Evolutionary conservation across 257 asterid genomes (phyloP).

Genomic region (Solanum sitiens): DNA sequence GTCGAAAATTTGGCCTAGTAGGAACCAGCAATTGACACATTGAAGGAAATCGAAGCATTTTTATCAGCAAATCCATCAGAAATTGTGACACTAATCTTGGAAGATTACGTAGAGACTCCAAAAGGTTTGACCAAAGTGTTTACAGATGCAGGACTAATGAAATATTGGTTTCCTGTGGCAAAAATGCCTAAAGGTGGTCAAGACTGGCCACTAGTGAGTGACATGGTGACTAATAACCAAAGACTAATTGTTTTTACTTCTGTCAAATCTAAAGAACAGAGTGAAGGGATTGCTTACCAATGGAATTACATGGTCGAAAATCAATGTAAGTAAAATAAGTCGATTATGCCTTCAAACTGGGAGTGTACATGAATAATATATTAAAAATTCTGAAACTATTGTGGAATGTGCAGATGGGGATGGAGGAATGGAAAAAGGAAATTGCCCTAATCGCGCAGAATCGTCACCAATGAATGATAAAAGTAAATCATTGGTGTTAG

Average conservation of each 20-base stretch:
- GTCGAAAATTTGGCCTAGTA: background rate
- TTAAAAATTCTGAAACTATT: background rate
- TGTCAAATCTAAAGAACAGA: slow-evolving; percentile 35
- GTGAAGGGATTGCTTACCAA: slow-evolving; percentile 78
- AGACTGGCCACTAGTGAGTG: slow-evolving; percentile 71
- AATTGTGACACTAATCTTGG: slow-evolving; percentile 70
- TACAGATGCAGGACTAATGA: slow-evolving; percentile 57
- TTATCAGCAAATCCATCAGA: slow-evolving; percentile 61
- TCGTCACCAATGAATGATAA: slow-evolving; percentile 53
- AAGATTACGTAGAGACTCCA: slow-evolving; percentile 65
- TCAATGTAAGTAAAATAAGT: slow-evolving; percentile 36
- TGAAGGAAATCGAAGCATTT: slow-evolving; percentile 61
- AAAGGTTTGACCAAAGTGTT: slow-evolving; percentile 67
- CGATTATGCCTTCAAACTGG: background rate
- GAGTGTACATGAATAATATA: background rate
- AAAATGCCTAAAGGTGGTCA: slow-evolving; percentile 61
- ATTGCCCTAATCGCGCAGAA: slow-evolving; percentile 55
- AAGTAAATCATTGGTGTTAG: slow-evolving; percentile 51
- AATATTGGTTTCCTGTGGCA: slow-evolving; percentile 66
- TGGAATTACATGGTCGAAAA: slow-evolving; percentile 98
- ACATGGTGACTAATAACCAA: slow-evolving; percentile 60
- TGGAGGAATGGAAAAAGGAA: slow-evolving; percentile 65
- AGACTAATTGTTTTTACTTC: slow-evolving; percentile 73
- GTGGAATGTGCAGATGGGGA: slow-evolving; percentile 47
- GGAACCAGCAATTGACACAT: slow-evolving; percentile 50